Evolutionary conservation across 2,329 filamentous ascomycete genomes (phyloP).

Genomic region (Byssochlamys sp.): DNA sequence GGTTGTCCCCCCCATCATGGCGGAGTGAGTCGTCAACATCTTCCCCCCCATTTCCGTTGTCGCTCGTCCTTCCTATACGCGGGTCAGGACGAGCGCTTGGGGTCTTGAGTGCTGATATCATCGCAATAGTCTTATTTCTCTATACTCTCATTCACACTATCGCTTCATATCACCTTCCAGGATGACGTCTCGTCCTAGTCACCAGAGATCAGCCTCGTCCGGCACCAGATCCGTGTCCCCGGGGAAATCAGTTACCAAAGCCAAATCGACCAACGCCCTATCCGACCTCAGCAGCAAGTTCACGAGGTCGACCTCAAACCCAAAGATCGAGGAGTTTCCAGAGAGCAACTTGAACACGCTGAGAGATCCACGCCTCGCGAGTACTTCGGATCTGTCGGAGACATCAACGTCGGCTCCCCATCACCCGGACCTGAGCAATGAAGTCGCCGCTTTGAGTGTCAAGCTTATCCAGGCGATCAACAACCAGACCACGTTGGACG

Average conservation of each 20-base stretch:
- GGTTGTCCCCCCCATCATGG: slow-evolving; percentile 20
- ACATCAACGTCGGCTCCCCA: slow-evolving; percentile 25
- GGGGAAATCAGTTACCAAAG: slow-evolving; percentile 32
- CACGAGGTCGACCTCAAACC: slow-evolving; percentile 14
- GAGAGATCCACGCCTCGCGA: slow-evolving; percentile 33
- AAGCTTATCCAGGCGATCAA: slow-evolving; percentile 98
- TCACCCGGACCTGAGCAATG: slow-evolving; percentile 56
- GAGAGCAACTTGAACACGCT: slow-evolving; percentile 39
- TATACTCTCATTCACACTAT: slow-evolving; percentile 26
- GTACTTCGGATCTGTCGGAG: slow-evolving; percentile 26
- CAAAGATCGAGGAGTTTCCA: slow-evolving; percentile 22
- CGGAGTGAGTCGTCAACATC: slow-evolving; percentile 23
- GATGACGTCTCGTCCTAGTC: slow-evolving; percentile 27
- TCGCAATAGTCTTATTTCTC: slow-evolving; percentile 26
- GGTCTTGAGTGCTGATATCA: background rate
- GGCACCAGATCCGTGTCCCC: slow-evolving; percentile 25
- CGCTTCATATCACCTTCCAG: slow-evolving; percentile 28
- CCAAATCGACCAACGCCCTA: slow-evolving; percentile 37
- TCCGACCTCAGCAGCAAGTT: slow-evolving; percentile 22
- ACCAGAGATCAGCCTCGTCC: slow-evolving; percentile 30
- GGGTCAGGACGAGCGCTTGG: background rate
- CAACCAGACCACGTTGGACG: slow-evolving; percentile 83
- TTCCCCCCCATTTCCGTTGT: background rate
- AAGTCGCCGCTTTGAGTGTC: slow-evolving; percentile 82
- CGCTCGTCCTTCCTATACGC: background rate